phyloP scores from a whole-genome alignment of 768 basidiomycete genomes.

The Lyophyllum shimeji region DNA sequence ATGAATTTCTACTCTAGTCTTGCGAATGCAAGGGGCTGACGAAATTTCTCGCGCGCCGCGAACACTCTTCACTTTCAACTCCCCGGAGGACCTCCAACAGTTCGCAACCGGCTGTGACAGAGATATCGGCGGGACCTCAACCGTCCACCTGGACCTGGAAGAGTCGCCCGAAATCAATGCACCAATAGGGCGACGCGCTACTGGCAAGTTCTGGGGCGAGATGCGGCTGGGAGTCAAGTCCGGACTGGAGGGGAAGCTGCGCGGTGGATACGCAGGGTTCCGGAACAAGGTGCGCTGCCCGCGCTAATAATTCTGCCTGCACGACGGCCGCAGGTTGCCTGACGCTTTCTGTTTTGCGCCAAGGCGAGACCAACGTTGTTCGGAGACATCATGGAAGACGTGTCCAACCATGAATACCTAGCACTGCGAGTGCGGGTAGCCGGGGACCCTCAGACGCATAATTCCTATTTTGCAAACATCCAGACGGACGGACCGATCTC shows the following conservation, averaged over 20 bases:
- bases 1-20: conserved; percentile 39
- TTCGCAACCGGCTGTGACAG: conserved; percentile 82
- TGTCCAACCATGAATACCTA: conserved; percentile 78
- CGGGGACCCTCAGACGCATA: conserved; percentile 74
- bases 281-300: conserved; percentile 64
- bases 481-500: conserved; percentile 83
- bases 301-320: too few species aligned
- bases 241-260: conserved; percentile 64
- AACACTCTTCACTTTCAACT: conserved; percentile 66
- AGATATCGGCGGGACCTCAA: conserved; percentile 85
- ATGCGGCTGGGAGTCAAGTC: conserved; percentile 71
- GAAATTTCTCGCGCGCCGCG: conserved; percentile 58
- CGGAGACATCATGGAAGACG: conserved; percentile 83
- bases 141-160: conserved; percentile 74
- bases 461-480: conserved; percentile 91
- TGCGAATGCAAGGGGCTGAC: conserved; percentile 78
- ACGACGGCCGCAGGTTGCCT: background rate
- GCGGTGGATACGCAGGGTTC: conserved; percentile 91
- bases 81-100: conserved; percentile 52
- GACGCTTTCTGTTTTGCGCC: background rate
- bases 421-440: conserved; percentile 75
- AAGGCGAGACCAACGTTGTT: conserved; percentile 82
- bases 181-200: conserved; percentile 47
- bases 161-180: conserved; percentile 44
- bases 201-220: conserved; percentile 77